Percentiles rank a stretch among this genome's conserved stretches.
phyloP scores from a whole-genome alignment of 768 basidiomycete genomes.

The Tremella yokohamensis region DNA sequence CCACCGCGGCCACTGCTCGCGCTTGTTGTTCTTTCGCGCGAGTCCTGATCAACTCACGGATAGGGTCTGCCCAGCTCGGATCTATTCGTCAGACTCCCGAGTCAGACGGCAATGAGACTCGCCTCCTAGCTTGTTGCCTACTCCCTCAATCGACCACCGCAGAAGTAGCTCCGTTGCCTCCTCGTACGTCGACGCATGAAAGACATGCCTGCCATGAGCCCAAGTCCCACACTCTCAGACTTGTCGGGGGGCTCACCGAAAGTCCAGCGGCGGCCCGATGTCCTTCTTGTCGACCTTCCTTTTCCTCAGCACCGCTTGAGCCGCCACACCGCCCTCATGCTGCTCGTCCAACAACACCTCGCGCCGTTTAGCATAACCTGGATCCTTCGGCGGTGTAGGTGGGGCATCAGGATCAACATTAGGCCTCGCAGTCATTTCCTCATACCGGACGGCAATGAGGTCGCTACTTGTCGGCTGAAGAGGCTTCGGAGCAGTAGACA shows the following conservation, averaged over 20 bases:
- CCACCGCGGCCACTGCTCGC: constrained; percentile 48
- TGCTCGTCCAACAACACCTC: no score
- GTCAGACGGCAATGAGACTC: constrained; percentile 7
- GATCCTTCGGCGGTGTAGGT: constrained; percentile 5
- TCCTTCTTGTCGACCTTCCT: constrained; percentile 44
- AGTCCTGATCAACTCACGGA: constrained; percentile 45
- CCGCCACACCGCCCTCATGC: not conserved
- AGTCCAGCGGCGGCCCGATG: constrained; percentile 46
- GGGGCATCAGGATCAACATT: constrained; percentile 14
- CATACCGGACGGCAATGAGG: constrained; percentile 14
- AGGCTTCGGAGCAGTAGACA: constrained; percentile 2
- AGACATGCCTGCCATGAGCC: constrained; percentile 36
- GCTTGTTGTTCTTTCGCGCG: constrained; percentile 51
- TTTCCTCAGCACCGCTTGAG: constrained; percentile 20
- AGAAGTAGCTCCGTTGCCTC: constrained; percentile 49
- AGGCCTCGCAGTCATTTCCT: constrained; percentile 11
- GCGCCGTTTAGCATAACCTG: no score
- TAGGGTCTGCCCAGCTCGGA: constrained; percentile 47
- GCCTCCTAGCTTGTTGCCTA: constrained; percentile 50
- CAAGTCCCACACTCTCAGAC: not conserved
- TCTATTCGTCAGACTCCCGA: constrained; percentile 28
- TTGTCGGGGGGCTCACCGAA: constrained; percentile 33
- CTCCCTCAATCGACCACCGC: constrained; percentile 48
- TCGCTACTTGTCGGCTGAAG: not conserved
- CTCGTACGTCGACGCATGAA: constrained; percentile 46